These are phyloP conservation scores for Fusarium sulawesiense DNA, from an alignment of 2,329 filamentous ascomycete genomes.

Conservation along the genomic window DNA sequence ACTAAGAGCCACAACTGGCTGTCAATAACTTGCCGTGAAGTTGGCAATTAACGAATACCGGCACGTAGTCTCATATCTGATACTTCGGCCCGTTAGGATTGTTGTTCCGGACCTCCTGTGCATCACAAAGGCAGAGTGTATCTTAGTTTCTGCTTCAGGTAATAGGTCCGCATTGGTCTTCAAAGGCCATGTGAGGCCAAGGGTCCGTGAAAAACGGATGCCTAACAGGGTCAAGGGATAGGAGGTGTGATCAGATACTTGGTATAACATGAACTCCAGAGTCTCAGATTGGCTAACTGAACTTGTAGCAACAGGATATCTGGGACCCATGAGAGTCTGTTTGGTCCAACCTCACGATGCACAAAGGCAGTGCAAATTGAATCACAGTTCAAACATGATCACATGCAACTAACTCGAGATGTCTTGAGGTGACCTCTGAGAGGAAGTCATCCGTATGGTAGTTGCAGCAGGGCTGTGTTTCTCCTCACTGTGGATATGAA, in stretches of 20 bases:
- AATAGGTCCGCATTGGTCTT: slow-evolving; percentile 13
- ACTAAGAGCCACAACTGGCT: slow-evolving; percentile 30
- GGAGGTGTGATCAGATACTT: background rate
- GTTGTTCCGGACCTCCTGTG: slow-evolving; percentile 6
- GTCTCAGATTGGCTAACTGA: slow-evolving; percentile 4
- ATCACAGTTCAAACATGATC: slow-evolving; percentile 3
- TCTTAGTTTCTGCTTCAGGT: slow-evolving; percentile 23
- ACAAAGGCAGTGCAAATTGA: slow-evolving; percentile 32
- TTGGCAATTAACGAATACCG: slow-evolving; percentile 31
- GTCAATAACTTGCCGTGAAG: slow-evolving; percentile 31
- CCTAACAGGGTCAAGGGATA: slow-evolving; percentile 9
- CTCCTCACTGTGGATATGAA: slow-evolving; percentile 21
- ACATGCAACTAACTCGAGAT: slow-evolving; percentile 5
- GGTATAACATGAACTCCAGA: background rate
- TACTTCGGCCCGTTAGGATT: slow-evolving; percentile 6
- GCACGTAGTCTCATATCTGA: slow-evolving; percentile 16
- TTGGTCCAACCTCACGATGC: slow-evolving; percentile 4
- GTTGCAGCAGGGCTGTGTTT: slow-evolving; percentile 15
- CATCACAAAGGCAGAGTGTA: slow-evolving; percentile 18
- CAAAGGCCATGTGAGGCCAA: slow-evolving; percentile 10
- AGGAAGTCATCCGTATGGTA: slow-evolving; percentile 12
- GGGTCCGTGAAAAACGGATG: slow-evolving; percentile 8
- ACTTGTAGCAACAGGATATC: slow-evolving; percentile 4
- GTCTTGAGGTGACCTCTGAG: slow-evolving; percentile 10
- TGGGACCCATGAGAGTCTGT: slow-evolving; percentile 2